These are phyloP conservation scores for Lasiodiplodia sp. DNA, from an alignment of 2,329 filamentous ascomycete genomes.

Conservation along the genomic window DNA sequence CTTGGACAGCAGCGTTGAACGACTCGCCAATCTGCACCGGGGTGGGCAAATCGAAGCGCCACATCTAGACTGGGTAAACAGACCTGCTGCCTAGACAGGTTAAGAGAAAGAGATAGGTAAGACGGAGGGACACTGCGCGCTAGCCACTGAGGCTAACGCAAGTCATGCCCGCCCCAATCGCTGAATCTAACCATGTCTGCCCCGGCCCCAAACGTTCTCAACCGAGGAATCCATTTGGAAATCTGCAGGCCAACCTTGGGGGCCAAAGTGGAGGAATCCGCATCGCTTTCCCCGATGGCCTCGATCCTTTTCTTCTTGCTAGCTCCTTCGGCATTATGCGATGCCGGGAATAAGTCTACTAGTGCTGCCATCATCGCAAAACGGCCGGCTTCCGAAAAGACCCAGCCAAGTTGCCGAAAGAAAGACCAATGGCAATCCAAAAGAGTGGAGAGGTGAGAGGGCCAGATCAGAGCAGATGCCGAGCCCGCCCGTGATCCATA, in stretches of 20 bases:
- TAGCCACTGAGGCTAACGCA: neutral
- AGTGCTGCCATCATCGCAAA: too few species aligned
- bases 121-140: neutral
- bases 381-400: neutral
- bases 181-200: neutral
- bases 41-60: neutral
- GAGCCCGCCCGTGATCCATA: neutral
- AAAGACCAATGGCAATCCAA: neutral
- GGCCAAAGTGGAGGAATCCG: neutral
- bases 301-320: neutral
- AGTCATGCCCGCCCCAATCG: conserved; percentile 1
- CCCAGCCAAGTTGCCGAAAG: neutral
- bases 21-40: conserved; percentile 4
- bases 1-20: neutral
- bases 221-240: neutral
- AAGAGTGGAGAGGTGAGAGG: neutral
- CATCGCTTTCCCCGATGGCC: too few species aligned
- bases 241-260: neutral
- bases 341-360: neutral
- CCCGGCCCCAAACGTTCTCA: neutral
- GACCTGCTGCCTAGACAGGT: neutral
- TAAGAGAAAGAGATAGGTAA: neutral
- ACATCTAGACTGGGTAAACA: neutral
- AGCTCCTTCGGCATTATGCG: neutral
- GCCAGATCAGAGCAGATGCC: neutral